Evolutionary conservation across 1,284 basidiomycete genomes (phyloP).

Genomic region (Fereydounia khargensis): DNA sequence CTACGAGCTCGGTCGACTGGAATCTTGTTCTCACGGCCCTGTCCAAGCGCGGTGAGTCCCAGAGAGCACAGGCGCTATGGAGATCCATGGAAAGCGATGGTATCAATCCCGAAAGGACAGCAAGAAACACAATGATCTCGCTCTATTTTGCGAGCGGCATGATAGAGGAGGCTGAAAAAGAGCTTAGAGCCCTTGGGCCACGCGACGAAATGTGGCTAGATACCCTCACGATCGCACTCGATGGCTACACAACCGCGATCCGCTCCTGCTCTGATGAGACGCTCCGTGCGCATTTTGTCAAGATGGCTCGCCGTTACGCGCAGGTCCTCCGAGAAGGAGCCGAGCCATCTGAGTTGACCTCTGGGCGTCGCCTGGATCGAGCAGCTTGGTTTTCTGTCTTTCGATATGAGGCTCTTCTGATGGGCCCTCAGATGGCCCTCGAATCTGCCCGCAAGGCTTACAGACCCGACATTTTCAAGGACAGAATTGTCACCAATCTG

Average conservation of each 20-base stretch:
- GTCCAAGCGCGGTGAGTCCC: constrained; percentile 1
- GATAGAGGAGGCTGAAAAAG: constrained; percentile 1
- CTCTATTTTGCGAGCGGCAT: constrained; percentile 3
- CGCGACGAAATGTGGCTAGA: neutral
- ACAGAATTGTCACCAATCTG: constrained; percentile 7
- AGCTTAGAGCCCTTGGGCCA: constrained; percentile 2
- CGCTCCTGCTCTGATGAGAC: neutral
- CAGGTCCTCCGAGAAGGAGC: constrained; percentile 4
- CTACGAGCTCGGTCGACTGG: constrained; percentile 18
- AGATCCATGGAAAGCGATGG: constrained; percentile 3
- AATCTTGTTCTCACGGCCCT: constrained; percentile 20
- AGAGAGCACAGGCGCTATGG: constrained; percentile 8
- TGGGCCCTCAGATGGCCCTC: constrained; percentile 10
- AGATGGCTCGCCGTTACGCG: constrained; percentile 5
- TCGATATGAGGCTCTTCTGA: constrained; percentile 11
- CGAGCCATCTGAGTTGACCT: neutral
- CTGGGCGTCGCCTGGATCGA: neutral
- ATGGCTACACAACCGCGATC: constrained; percentile 6
- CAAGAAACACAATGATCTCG: constrained; percentile 11
- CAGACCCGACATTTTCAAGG: neutral
- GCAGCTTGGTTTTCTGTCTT: constrained; percentile 18
- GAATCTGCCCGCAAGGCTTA: constrained; percentile 6
- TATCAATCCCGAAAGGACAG: constrained; percentile 1
- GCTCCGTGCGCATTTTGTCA: neutral
- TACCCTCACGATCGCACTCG: constrained; percentile 8